Base-by-base conservation (phyloP, 306 rosid species). In the Dalbergia cochinchinensis region DNA sequence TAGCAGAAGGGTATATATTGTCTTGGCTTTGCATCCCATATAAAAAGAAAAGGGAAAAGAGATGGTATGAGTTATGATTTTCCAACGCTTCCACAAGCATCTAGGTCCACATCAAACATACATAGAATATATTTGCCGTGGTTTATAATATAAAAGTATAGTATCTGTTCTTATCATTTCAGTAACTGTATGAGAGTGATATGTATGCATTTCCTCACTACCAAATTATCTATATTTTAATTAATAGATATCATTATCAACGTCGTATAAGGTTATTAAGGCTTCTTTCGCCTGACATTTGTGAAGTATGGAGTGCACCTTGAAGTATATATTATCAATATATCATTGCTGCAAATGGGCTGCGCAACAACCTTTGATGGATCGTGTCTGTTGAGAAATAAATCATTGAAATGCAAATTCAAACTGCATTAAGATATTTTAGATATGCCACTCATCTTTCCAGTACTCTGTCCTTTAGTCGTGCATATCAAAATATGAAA, bases 81-180 rank as follows among this genome's bases (percentile, higher is more conserved):
- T 74, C 83, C 81, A 73, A 62, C 69, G 78, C 72, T 80, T 83
- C 83, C 73, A 59, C 41, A 77, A 71, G 85, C 87, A 80, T 86
- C 89, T 86, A 72, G 80, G 80, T 86, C 87, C 86, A 72, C 85
- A 83, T 86, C 82, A 84, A 77, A 62, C 83, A 73, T 54, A 16
- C 61, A 76, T 50, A 66, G 87, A 79, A 86, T 83, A 86, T 76
- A 76, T 83, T 66, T 82, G 16, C 67, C 42, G 4, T 68, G 34
- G 70, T 42, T 79, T 77, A 31, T 78, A 78, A 81, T 74, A 73
- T 42, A 31, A 63, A 69, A 37, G 42, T 74, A 37, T 64, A 78
- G 67, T 64, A 73, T 83, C 55, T 64, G 77, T 79, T 71, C 81
- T 78, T 82, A 74, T 81, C 81, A 70, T 70, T 62, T 69, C 59